A percentile compares a stretch with the other conserved stretches of the same genome.
These are phyloP conservation scores for Exobasidium cylindrosporum DNA, from an alignment of 1,284 basidiomycete species.

Conservation along the genomic window DNA sequence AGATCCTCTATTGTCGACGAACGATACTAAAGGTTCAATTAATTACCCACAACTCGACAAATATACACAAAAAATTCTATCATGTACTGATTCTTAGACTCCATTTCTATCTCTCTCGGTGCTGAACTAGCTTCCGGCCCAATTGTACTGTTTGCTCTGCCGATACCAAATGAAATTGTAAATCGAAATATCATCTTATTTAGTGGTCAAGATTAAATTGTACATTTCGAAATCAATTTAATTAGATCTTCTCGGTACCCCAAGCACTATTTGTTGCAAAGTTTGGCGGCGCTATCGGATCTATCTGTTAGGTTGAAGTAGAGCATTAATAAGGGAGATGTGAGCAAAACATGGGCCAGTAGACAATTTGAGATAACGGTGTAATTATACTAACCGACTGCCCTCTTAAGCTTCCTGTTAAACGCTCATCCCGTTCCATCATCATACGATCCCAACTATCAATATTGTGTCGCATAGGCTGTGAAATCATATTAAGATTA, in stretches of 20 bases:
- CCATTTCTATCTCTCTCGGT: background rate
- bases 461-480: constrained; percentile 50
- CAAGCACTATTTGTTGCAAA: constrained; percentile 53
- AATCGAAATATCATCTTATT: background rate
- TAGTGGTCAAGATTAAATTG: no score
- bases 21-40: constrained; percentile 13
- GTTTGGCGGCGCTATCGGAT: constrained; percentile 43
- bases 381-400: constrained; percentile 44
- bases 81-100: no score
- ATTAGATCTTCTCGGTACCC: constrained; percentile 37
- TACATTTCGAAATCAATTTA: background rate
- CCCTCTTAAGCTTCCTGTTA: constrained; percentile 50
- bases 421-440: constrained; percentile 52
- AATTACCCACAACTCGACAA: no score
- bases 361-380: background rate
- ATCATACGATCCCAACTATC: constrained; percentile 55
- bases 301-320: constrained; percentile 22
- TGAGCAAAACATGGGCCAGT: background rate
- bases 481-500: background rate
- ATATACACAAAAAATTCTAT: no score
- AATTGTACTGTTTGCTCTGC: background rate
- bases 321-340: background rate
- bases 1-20: constrained; percentile 31
- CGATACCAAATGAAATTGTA: background rate
- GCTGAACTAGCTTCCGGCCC: background rate